phyloP scores from a whole-genome alignment of 441 rosid genomes.

The Erodium trifolium region DNA sequence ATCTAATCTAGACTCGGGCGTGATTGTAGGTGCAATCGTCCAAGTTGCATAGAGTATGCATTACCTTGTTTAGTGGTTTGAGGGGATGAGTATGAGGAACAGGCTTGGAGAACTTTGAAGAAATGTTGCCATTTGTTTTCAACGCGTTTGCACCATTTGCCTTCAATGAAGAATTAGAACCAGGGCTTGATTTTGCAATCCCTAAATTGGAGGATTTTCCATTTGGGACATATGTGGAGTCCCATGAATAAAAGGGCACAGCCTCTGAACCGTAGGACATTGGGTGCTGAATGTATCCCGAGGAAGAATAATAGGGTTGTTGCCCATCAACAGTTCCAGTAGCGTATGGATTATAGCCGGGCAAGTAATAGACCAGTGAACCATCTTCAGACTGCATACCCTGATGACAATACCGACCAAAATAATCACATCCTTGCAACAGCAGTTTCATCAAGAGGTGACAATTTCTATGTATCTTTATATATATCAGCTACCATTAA shows the following conservation, averaged over 20 bases:
- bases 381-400: conserved; percentile 41
- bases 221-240: background rate
- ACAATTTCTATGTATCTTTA: too few relatives aligned
- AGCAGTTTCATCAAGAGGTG: too few relatives aligned
- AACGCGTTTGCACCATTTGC: conserved; percentile 13
- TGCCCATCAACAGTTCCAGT: conserved; percentile 19
- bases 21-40: too few relatives aligned
- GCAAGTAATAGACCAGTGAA: conserved; percentile 38
- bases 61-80: conserved; percentile 41
- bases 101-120: conserved; percentile 27
- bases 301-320: too few relatives aligned
- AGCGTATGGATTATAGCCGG: conserved; percentile 40
- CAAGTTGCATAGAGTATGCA: background rate
- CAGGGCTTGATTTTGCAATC: background rate
- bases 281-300: too few relatives aligned
- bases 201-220: background rate
- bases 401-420: conserved; percentile 26
- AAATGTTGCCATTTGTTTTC: conserved; percentile 27
- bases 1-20: too few relatives aligned
- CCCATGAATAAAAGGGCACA: conserved; percentile 4
- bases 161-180: background rate
- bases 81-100: conserved; percentile 21
- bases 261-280: conserved; percentile 7
- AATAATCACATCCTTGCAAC: too few relatives aligned
- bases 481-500: too few relatives aligned